Evolutionary conservation across 495 filamentous ascomycete species (phyloP), one percentile per base, ranked within the genome.

Genomic region (Parathielavia appendiculata): DNA sequence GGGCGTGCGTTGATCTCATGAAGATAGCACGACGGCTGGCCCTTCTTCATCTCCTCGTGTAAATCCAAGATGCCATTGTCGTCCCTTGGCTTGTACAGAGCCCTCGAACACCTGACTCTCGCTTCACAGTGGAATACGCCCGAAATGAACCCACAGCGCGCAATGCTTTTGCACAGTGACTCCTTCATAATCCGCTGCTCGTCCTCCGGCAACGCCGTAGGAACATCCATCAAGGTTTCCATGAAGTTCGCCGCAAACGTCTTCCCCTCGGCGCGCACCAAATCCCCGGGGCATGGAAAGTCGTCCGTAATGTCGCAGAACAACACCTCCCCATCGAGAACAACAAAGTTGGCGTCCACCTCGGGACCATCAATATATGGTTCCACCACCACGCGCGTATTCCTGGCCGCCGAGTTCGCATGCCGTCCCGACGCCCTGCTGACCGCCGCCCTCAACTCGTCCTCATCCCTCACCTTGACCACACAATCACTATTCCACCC

Each of bases 401-500:
- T 62, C 14, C 39, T 49, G n/a, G 47, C 53, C 17, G 63, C 50
- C 0, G 63, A 58, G 26, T 53, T 34, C 0, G 55, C 59, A 53
- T 69, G 63, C 17, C 63, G 45, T 17, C 35, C 56, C 17, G 58
- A 60, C 16, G 52, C 54, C 51, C 65, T 49, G 22, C 16, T 22
- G 1, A 74, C 70, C 14, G 69, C 71, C 0, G 64, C 47, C 7
- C 41, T 36, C 7, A 79, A 61, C 57, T 72, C 67, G 0, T 47
- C 54, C 12, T 48, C 43, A 30, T 68, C 61, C 26, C 71, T 48
- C 17, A 79, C 76, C 36, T 69, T 70, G 9, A 67, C 66, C 6
- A 80, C 76, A 14, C 77, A 71, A 45, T 80, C 76, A 9, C 68
- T 73, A 51, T 65, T 69, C 32, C 70, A 70, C 11, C 78, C 77